Base-by-base conservation (phyloP, 345 rosid genomes). In the Mercurialis annua region DNA sequence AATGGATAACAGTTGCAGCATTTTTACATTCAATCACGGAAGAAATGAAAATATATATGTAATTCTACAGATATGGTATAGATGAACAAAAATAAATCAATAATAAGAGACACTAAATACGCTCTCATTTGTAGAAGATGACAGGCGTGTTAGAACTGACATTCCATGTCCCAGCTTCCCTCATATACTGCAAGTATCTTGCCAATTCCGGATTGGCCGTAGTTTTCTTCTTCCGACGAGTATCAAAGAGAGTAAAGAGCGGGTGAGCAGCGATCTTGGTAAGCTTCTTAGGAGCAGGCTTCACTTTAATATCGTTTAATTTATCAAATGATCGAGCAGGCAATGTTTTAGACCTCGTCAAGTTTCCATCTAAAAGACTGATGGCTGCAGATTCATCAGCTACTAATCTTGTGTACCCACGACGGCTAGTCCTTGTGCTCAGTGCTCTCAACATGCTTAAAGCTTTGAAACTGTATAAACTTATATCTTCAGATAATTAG, bases 131-230 rank as follows among this genome's bases (percentile, higher is more conserved):
- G 64, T 73, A 81, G 54, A 85, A 59, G 0, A 88, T 72, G 3
- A 85, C 84, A 24, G 94, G 88, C 66, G 51, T 66, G 64, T 78
- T 81, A 10, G 85, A 79, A 26, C 55, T 69, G 2, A 11, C 20
- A 76, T 86, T 88, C 92, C 97, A 90, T 26, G 69, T 66, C 24
- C 96, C 96, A 2, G 86, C 92, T 47, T 91, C 93, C 73, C 78
- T 89, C 9, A 89, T 80, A 52, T 89, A 91, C 73, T 85, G 81
- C 47, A 91, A 42, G 69, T 91, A 91, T 81, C 96, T 81, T 0
- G 84, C 74, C 15, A 83, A 83, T 56, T 91, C 93, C 2, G 92
- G 93, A 62, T 68, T 85, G 0, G 93, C 83, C 10, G 89, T 85
- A 18, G 88, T 54, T 55, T 71, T 82, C 88, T 81, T 89, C 80